These are phyloP conservation scores for Fusarium sp. DNA, from an alignment of 2,329 filamentous ascomycete genomes.

Conservation along the genomic window DNA sequence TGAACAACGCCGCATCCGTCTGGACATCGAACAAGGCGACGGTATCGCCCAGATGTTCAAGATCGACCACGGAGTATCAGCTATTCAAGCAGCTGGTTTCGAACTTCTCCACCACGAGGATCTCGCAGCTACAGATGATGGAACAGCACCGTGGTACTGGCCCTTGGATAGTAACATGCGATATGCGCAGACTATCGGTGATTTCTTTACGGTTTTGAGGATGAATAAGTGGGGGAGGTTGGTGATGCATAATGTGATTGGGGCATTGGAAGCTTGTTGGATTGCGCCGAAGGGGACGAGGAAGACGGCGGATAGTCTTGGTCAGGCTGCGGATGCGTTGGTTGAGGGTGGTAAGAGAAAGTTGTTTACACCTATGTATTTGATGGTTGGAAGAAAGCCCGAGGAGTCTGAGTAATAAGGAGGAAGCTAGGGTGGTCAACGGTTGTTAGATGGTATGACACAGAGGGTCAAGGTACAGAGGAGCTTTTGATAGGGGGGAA, in stretches of 20 bases:
- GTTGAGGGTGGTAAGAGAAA: constrained; percentile 85
- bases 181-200: constrained; percentile 77
- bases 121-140: constrained; percentile 61
- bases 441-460: too few relatives aligned
- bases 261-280: constrained; percentile 73
- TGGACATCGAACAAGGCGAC: constrained; percentile 94
- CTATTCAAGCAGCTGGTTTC: constrained; percentile 87
- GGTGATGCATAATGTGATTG: constrained; percentile 77
- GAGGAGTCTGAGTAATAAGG: not conserved
- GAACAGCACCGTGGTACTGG: constrained; percentile 87
- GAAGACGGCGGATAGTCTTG: constrained; percentile 88
- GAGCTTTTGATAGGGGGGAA: not conserved
- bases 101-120: constrained; percentile 68
- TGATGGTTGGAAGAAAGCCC: constrained; percentile 50
- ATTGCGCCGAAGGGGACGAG: constrained; percentile 81
- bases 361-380: constrained; percentile 94
- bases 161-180: constrained; percentile 79
- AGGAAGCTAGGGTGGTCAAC: too few relatives aligned
- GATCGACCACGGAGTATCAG: constrained; percentile 80
- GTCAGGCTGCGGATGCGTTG: constrained; percentile 78
- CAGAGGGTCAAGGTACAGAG: too few relatives aligned
- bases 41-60: constrained; percentile 98
- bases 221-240: constrained; percentile 85
- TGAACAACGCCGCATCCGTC: constrained; percentile 86
- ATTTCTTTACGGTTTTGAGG: constrained; percentile 79